Evolutionary conservation across 768 basidiomycete genomes (phyloP).

Genomic region (Crepidotus variabilis): DNA sequence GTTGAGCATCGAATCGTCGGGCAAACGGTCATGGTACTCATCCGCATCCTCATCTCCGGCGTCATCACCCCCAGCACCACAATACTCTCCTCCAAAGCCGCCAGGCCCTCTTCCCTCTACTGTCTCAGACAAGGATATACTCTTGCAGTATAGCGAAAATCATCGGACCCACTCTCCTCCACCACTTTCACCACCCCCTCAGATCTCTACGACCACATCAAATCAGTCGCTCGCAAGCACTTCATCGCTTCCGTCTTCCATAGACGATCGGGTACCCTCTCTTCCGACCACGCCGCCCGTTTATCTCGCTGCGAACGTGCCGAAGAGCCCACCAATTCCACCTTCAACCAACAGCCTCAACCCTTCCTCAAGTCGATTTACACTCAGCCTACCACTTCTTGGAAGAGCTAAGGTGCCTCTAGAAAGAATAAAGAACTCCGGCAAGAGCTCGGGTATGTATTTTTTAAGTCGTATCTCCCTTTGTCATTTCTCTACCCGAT

Average conservation of each 20-base stretch:
- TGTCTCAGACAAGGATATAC: neutral
- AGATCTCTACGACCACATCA: neutral
- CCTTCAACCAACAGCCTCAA: neutral
- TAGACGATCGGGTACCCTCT: conserved; percentile 15
- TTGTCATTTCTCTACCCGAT: neutral
- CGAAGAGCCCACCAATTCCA: neutral
- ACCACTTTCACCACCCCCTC: neutral
- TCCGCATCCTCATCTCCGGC: conserved; percentile 3
- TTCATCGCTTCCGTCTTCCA: conserved; percentile 5
- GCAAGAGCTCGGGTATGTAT: neutral
- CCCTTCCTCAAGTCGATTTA: conserved; percentile 11
- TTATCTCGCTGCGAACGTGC: neutral
- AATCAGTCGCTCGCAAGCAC: neutral
- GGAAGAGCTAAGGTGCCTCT: conserved; percentile 15
- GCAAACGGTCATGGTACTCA: conserved; percentile 1
- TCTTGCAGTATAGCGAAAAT: neutral
- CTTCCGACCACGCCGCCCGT: conserved; percentile 9
- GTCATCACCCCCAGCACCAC: neutral
- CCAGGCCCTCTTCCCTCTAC: neutral
- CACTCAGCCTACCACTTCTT: conserved; percentile 16
- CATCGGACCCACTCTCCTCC: conserved; percentile 3
- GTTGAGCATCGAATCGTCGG: neutral
- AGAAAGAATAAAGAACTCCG: neutral
- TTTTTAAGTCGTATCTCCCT: conserved; percentile 1
- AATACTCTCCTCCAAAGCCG: neutral